These are phyloP conservation scores for Dictyostelium discoideum DNA, from an alignment of 78 protist genomes.

Conservation along the genomic window dicty_2.7 NC_007088.5:6416001-6416500, in stretches of 20 bases:
- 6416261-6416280: neutral
- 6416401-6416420: conserved; percentile 61
- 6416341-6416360: conserved; percentile 57
- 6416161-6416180: neutral
- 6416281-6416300: conserved; percentile 16
- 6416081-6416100: neutral
- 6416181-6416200: conserved; percentile 33
- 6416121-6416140: conserved; percentile 84
- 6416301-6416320: conserved; percentile 60
- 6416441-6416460: conserved; percentile 70
- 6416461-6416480: neutral
- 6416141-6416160: conserved; percentile 43
- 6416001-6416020: neutral
- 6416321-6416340: neutral
- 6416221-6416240: conserved; percentile 43
- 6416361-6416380: conserved; percentile 61
- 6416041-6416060: conserved; percentile 78
- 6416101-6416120: conserved; percentile 70
- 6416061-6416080: conserved; percentile 69
- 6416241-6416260: conserved; percentile 30
- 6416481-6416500: too few relatives aligned
- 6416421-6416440: conserved; percentile 68
- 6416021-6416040: conserved; percentile 79
- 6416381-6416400: conserved; percentile 56
- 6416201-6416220: conserved; percentile 76